These are phyloP conservation scores for Sporopachydermia lactativora DNA, from an alignment of 805 yeast genomes.

Conservation along the genomic window DNA sequence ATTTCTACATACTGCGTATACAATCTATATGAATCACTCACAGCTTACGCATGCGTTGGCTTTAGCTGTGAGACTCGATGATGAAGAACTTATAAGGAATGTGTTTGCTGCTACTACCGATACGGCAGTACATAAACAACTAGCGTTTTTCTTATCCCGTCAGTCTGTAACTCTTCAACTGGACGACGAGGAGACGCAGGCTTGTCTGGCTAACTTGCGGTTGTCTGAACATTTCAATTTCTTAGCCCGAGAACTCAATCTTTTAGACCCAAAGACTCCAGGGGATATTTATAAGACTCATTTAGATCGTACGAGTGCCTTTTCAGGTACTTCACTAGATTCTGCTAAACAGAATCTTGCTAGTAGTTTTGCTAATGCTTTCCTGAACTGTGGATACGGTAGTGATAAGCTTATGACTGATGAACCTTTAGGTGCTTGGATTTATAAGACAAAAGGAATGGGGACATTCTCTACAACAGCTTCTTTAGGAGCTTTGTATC, in stretches of 20 bases:
- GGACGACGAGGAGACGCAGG: slow-evolving; percentile 48
- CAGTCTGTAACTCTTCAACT: slow-evolving; percentile 69
- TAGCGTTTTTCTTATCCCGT: slow-evolving; percentile 77
- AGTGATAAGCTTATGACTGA: slow-evolving; percentile 68
- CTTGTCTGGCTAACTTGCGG: slow-evolving; percentile 67
- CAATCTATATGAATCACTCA: slow-evolving; percentile 66
- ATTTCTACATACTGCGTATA: slow-evolving; percentile 76
- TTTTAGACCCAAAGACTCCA: slow-evolving; percentile 83
- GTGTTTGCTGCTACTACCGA: slow-evolving; percentile 78
- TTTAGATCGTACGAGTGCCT: slow-evolving; percentile 55
- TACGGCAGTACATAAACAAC: slow-evolving; percentile 64
- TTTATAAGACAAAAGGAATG: slow-evolving; percentile 78
- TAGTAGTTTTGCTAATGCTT: slow-evolving; percentile 84
- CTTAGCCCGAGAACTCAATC: slow-evolving; percentile 74
- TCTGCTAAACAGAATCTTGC: slow-evolving; percentile 94
- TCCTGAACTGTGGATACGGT: slow-evolving; percentile 84
- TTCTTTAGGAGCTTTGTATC: slow-evolving; percentile 74
- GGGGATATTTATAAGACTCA: slow-evolving; percentile 91
- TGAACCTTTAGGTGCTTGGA: slow-evolving; percentile 68
- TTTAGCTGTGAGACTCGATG: slow-evolving; percentile 79
- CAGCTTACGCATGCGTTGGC: slow-evolving; percentile 83
- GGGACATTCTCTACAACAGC: slow-evolving; percentile 93
- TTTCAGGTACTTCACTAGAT: slow-evolving; percentile 37
- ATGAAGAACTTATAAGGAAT: slow-evolving; percentile 57
- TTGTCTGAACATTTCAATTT: slow-evolving; percentile 69